phyloP scores from a whole-genome alignment of 2,329 filamentous ascomycete species.

The Aspergillus chevalieri region DNA sequence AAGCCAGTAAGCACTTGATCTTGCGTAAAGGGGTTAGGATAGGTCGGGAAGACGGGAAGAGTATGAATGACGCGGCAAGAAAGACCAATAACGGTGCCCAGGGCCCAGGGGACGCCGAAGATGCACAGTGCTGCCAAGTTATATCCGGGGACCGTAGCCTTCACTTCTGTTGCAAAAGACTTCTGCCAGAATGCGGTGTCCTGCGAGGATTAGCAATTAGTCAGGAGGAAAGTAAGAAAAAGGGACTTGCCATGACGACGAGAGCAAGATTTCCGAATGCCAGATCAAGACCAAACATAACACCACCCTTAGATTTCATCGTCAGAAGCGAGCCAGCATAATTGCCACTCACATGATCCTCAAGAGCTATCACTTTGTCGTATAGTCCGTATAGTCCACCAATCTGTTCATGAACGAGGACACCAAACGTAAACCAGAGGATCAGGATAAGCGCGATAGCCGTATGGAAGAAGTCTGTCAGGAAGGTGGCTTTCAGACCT shows the following conservation, averaged over 20 bases:
- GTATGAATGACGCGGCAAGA: conserved; percentile 42
- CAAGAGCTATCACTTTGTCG: conserved; percentile 40
- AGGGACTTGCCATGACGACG: conserved; percentile 40
- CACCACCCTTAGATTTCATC: conserved; percentile 42
- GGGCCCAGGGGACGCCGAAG: conserved; percentile 44
- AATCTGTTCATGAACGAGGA: conserved; percentile 39
- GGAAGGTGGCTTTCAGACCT: conserved; percentile 45
- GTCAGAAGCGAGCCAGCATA: conserved; percentile 45
- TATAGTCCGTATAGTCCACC: conserved; percentile 42
- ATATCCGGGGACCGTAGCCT: conserved; percentile 44
- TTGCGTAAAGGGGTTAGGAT: conserved; percentile 36
- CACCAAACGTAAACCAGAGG: conserved; percentile 43
- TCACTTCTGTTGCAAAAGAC: conserved; percentile 45
- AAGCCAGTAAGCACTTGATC: conserved; percentile 40
- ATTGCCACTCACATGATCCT: conserved; percentile 42
- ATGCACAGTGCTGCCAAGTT: conserved; percentile 42
- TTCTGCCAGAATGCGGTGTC: conserved; percentile 52
- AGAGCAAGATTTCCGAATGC: conserved; percentile 47
- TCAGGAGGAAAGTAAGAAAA: not conserved
- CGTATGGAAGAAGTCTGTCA: conserved; percentile 47
- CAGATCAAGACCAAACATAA: conserved; percentile 42
- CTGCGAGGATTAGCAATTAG: conserved; percentile 7
- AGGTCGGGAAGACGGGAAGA: conserved; percentile 42
- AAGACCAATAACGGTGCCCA: conserved; percentile 44
- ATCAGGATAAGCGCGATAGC: conserved; percentile 44